These are phyloP conservation scores for Dichomitus squalens DNA, from an alignment of 1,284 basidiomycete genomes.

Conservation along the genomic window DNA sequence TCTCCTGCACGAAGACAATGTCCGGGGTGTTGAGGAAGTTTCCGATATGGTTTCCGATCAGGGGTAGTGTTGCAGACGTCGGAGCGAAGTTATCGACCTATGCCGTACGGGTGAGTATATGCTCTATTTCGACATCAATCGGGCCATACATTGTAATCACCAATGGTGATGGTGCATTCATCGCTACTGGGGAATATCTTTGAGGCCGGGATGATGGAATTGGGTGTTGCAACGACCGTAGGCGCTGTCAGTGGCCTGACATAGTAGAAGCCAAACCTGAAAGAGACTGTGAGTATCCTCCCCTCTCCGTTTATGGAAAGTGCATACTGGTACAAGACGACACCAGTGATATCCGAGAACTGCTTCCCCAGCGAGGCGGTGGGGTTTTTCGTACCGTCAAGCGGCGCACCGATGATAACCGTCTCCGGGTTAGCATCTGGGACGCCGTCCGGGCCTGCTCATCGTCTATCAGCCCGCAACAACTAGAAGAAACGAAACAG, in stretches of 20 bases:
- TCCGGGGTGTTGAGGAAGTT: constrained; percentile 54
- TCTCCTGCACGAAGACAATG: constrained; percentile 65
- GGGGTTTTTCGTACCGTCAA: constrained; percentile 59
- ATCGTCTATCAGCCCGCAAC: neutral
- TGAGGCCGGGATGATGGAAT: constrained; percentile 41
- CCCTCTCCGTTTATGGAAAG: neutral
- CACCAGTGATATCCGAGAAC: constrained; percentile 56
- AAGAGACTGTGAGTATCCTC: neutral
- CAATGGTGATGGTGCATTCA: constrained; percentile 45
- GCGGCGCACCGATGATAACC: constrained; percentile 53
- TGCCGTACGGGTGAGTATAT: neutral
- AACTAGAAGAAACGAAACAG: neutral
- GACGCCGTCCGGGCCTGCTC: constrained; percentile 46
- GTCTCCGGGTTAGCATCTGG: constrained; percentile 61
- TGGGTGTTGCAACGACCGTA: constrained; percentile 43
- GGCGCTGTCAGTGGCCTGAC: constrained; percentile 58
- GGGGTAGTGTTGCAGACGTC: constrained; percentile 45
- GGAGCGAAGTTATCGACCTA: constrained; percentile 62
- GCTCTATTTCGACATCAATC: too few relatives aligned
- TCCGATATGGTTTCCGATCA: constrained; percentile 55
- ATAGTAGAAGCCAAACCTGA: constrained; percentile 53
- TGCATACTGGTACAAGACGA: constrained; percentile 49
- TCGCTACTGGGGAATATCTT: constrained; percentile 42
- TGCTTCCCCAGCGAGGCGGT: constrained; percentile 48
- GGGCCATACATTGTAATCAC: constrained; percentile 56